Evolutionary conservation across 768 basidiomycete genomes (phyloP).

Genomic region (Pleurotus eryngii): DNA sequence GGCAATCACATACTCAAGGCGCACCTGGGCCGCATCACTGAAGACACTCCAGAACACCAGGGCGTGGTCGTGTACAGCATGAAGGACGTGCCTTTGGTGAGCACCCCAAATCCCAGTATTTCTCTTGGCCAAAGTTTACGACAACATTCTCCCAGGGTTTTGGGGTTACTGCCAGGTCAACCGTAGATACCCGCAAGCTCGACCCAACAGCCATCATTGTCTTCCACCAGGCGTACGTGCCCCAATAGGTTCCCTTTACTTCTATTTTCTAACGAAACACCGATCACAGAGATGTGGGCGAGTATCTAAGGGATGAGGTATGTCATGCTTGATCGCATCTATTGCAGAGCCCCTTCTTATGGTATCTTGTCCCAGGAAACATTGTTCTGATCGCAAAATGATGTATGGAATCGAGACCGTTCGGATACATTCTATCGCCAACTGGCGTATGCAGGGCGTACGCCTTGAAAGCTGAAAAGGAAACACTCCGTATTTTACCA

Average conservation of each 20-base stretch:
- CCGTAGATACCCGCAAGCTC: conserved; percentile 92
- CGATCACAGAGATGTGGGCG: conserved; percentile 81
- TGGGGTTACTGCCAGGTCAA: conserved; percentile 94
- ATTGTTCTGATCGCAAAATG: conserved; percentile 51
- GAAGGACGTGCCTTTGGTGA: conserved; percentile 89
- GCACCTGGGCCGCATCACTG: conserved; percentile 97
- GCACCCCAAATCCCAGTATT: conserved; percentile 18
- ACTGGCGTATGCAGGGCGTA: too few relatives aligned
- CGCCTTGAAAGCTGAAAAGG: too few relatives aligned
- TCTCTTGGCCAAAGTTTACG: not conserved
- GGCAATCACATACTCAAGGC: conserved; percentile 99
- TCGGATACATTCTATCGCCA: conserved; percentile 6
- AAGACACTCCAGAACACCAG: conserved; percentile 98
- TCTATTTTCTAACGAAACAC: conserved; percentile 7
- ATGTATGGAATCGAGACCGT: not conserved
- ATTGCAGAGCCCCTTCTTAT: not conserved
- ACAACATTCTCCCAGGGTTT: conserved; percentile 65
- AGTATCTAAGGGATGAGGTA: conserved; percentile 97
- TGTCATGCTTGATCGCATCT: conserved; percentile 14
- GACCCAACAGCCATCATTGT: conserved; percentile 97
- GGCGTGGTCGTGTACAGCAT: conserved; percentile 97
- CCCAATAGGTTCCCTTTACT: not conserved
- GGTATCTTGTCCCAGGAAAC: conserved; percentile 55
- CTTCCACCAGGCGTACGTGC: conserved; percentile 91
- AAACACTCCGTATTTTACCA: not conserved